Base-by-base conservation (phyloP, 78 protist genomes). In the Guillardia theta region DNA sequence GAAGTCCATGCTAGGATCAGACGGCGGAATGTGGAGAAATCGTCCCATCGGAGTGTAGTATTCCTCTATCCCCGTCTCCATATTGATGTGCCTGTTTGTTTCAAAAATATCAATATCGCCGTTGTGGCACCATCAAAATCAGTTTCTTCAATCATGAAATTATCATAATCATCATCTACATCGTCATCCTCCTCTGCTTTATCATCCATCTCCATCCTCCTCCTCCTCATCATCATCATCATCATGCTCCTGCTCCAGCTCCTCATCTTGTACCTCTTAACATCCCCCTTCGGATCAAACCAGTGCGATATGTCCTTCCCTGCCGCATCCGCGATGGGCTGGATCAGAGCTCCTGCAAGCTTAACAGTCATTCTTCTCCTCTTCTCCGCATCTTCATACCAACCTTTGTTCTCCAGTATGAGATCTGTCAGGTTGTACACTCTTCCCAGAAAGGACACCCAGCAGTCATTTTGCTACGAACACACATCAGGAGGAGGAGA, bases 301-400 rank as follows among this genome's bases (percentile, higher is more conserved):
- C 98, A 97, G 88, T 97, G 96, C 21, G 97, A 93, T 45, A 96
- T 96, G 93, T 96, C 97, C 27, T 21, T 83, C 24, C 97, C 97
- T 0, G 96, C 96, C 4, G 53, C 53, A 46, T 47, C 64, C 39
- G 62, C 64, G 30, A 87, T 8, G 22, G 92, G 92, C 62, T 87
- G 64, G 4, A 39, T 12, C 24, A 87, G 62, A 15, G 24, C 62
- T n/a, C 92, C 88, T 78, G 88, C 88, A 22, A 36, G n/a, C n/a
- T n/a, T n/a, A n/a, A n/a, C n/a, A n/a, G n/a, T n/a, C n/a, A n/a
- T n/a, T n/a, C n/a, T n/a, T n/a, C n/a, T n/a, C n/a, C n/a, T n/a
- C n/a, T n/a, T n/a, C n/a, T n/a, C n/a, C n/a, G n/a, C n/a, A n/a
- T n/a, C n/a, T n/a, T n/a, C n/a, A n/a, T n/a, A n/a, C n/a, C n/a